phyloP scores from a whole-genome alignment of 306 rosid species.

The Cyamopsis tetragonoloba region DNA sequence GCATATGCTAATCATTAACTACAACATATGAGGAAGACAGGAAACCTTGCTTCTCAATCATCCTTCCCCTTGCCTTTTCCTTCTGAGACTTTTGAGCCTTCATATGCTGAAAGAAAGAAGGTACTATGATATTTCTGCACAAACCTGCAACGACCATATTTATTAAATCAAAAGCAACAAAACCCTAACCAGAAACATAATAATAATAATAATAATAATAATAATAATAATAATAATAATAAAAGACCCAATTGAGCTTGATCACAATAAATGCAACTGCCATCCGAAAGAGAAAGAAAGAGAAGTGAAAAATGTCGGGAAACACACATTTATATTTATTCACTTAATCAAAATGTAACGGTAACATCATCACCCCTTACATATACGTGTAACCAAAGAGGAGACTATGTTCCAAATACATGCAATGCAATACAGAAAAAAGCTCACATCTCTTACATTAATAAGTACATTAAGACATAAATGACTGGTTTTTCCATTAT shows the following conservation, averaged over 20 bases:
- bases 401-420: neutral
- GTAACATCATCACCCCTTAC: neutral
- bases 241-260: neutral
- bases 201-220: neutral
- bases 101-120: constrained; percentile 72
- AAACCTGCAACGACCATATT: constrained; percentile 50
- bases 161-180: constrained; percentile 19
- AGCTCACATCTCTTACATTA: too few relatives aligned
- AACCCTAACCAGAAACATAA: neutral
- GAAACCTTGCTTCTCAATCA: constrained; percentile 39
- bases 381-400: neutral
- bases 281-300: neutral
- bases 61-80: constrained; percentile 72
- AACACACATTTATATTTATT: constrained; percentile 2
- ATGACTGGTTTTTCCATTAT: neutral
- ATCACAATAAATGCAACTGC: neutral
- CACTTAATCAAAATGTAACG: constrained; percentile 10
- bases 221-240: neutral
- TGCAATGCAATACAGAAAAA: neutral
- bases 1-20: constrained; percentile 21
- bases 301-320: neutral
- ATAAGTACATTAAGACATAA: neutral
- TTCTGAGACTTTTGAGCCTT: constrained; percentile 47
- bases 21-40: constrained; percentile 26
- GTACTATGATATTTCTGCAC: constrained; percentile 76